Conservation (phyloP, 1,284 basidiomycete species). For the Cutaneotrichosporon dermatis region DNA sequence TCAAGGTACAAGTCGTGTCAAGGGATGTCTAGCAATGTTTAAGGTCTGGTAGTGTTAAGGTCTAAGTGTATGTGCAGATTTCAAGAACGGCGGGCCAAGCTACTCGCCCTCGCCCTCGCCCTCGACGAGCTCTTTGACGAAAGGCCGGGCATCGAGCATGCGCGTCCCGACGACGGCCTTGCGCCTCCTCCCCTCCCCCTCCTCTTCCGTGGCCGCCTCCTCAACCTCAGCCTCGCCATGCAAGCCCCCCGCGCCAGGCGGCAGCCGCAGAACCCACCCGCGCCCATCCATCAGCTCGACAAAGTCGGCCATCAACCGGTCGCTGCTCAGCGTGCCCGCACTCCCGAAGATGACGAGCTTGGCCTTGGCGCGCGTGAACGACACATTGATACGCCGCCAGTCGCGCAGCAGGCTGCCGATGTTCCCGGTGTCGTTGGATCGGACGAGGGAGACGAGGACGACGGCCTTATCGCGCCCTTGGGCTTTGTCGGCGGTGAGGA, state of each 20-base stretch:
- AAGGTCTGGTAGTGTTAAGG: too few species aligned
- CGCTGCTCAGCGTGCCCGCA: slow-evolving; percentile 61
- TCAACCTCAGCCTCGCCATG: slow-evolving; percentile 15
- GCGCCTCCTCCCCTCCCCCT: background rate
- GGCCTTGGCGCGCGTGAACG: slow-evolving; percentile 84
- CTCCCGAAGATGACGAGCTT: slow-evolving; percentile 90
- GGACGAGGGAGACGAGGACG: slow-evolving; percentile 86
- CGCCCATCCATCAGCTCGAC: slow-evolving; percentile 65
- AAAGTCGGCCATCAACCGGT: slow-evolving; percentile 63
- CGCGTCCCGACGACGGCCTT: slow-evolving; percentile 5
- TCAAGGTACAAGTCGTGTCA: too few species aligned
- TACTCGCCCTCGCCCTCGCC: background rate
- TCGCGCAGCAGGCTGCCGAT: slow-evolving; percentile 89
- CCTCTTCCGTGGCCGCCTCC: background rate
- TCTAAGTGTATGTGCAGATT: too few species aligned
- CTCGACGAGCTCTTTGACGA: slow-evolving; percentile 27
- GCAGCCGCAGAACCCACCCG: slow-evolving; percentile 65
- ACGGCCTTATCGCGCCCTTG: slow-evolving; percentile 97
- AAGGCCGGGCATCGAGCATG: slow-evolving; percentile 11
- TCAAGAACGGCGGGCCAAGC: too few species aligned
- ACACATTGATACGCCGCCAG: slow-evolving; percentile 93
- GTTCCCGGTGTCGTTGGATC: slow-evolving; percentile 70
- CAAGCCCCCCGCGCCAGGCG: slow-evolving; percentile 53
- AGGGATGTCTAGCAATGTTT: too few species aligned
- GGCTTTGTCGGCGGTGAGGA: slow-evolving; percentile 89